Base-by-base conservation (phyloP, 768 basidiomycete species). In the Serpula lacrymans region DNA sequence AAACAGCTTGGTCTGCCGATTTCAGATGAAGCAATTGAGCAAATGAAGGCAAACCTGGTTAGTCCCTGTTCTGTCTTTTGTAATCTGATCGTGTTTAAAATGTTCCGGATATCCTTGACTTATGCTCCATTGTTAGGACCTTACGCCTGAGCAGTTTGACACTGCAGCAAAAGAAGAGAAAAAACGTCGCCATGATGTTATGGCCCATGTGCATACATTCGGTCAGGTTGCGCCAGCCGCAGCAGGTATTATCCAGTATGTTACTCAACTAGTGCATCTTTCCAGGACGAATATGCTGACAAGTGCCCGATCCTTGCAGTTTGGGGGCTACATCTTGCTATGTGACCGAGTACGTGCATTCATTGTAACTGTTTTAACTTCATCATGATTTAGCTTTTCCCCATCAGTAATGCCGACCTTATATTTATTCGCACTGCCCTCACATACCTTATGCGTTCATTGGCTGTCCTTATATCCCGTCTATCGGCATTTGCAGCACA, bases 131-230 rank as follows among this genome's bases (percentile, higher is more conserved):
- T 42, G 25, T 10, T 52, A 94, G 92, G 61, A 84, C 33, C 66
- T 98, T 22, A 91, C 92, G 41, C 84, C 79, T 9, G 79, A 84
- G 34, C 96, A 99, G 67, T 95, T 98, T 56, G 84, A 83, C 48
- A 73, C 88, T 39, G 96, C 96, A 2, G 94, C 92, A 0, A 69
- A 76, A 41, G 96, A 99, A 63, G 96, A 99, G 68, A 98, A 96
- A 72, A 96, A 92, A 67, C 71, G 96, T 18, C 77, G 96, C 10
- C 96, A 99, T 68, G 96, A 99, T 65, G 96, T 99, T 31, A 99
- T 99, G 96, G 96, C 96, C 0, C 96, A 99, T 57, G 96, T 99
- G 31, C 92, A 98, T 67, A 96, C 94, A 3, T 99, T 97, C 59
- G 94, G 94, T 5, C 77, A 74, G 32, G 86, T 94, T 38, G 94